Conservation (phyloP, 352 stramenopile genomes). For the Phytophthora meadii region DNA sequence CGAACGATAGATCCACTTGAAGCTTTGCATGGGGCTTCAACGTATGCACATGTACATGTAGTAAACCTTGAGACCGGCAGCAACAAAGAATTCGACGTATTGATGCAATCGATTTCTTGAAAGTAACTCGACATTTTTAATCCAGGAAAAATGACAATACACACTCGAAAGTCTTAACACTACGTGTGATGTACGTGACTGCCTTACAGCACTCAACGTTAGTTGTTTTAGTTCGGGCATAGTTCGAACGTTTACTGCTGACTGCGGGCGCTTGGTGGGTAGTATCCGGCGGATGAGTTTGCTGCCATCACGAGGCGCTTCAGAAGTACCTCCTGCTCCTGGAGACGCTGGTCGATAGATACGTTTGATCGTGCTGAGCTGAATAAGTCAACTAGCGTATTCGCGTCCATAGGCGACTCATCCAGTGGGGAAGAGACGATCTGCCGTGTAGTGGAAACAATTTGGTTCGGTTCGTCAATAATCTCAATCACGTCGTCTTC, state of each 20-base stretch:
- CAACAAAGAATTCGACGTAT: not conserved
- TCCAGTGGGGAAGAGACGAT: slow-evolving; percentile 41
- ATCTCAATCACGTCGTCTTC: slow-evolving; percentile 37
- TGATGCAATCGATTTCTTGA: slow-evolving; percentile 7
- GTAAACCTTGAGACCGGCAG: not conserved
- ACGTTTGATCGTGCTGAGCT: slow-evolving; percentile 26
- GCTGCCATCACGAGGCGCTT: slow-evolving; percentile 46
- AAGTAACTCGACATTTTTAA: slow-evolving; percentile 21
- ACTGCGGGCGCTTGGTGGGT: slow-evolving; percentile 24
- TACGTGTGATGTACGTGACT: slow-evolving; percentile 40
- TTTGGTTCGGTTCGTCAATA: slow-evolving; percentile 23
- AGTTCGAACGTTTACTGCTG: slow-evolving; percentile 24
- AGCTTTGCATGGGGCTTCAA: slow-evolving; percentile 15
- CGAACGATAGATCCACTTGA: slow-evolving; percentile 10
- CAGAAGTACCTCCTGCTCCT: slow-evolving; percentile 44
- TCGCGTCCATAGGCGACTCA: slow-evolving; percentile 19
- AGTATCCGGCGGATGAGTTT: slow-evolving; percentile 40
- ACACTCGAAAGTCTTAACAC: slow-evolving; percentile 29
- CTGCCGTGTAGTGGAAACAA: slow-evolving; percentile 35
- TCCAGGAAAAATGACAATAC: slow-evolving; percentile 31
- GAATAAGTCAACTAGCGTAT: slow-evolving; percentile 29
- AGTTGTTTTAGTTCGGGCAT: slow-evolving; percentile 25
- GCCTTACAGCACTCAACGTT: slow-evolving; percentile 25
- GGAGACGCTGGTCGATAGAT: slow-evolving; percentile 44
- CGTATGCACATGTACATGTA: too few species aligned